A percentile compares a stretch with the other conserved stretches of the same genome.
phyloP scores from a whole-genome alignment of 169 alveolate species.

The Babesia bigemina region DNA sequence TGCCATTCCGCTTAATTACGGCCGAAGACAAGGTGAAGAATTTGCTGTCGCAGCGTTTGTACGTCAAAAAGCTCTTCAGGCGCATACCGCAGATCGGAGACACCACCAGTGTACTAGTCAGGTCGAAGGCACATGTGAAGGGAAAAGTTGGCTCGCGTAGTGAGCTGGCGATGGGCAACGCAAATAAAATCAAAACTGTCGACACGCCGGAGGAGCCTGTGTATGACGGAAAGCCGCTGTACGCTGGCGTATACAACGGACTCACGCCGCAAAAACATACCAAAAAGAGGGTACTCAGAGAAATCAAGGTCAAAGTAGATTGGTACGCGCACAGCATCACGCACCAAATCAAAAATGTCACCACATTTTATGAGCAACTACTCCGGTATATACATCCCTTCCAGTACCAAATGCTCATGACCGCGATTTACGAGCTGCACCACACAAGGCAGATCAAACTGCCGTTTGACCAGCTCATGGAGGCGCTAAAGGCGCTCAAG shows the following conservation, averaged over 20 bases:
- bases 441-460: conserved; percentile 15
- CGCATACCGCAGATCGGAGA: conserved; percentile 60
- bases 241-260: conserved; percentile 69
- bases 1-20: conserved; percentile 4
- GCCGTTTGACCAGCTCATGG: conserved; percentile 45
- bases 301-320: conserved; percentile 63
- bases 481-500: conserved; percentile 22
- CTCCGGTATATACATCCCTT: conserved; percentile 67
- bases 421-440: conserved; percentile 40
- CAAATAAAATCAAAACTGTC: conserved; percentile 48
- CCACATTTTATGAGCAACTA: conserved; percentile 46
- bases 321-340: conserved; percentile 63
- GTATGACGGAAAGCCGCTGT: conserved; percentile 33
- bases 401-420: conserved; percentile 64
- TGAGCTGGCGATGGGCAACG: conserved; percentile 54
- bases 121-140: conserved; percentile 69
- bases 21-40: conserved; percentile 1
- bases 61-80: conserved; percentile 56
- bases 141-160: conserved; percentile 60
- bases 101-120: conserved; percentile 39
- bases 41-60: conserved; percentile 32
- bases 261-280: conserved; percentile 57
- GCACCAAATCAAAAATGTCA: conserved; percentile 57
- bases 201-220: conserved; percentile 14
- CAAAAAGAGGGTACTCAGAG: conserved; percentile 55